Percentiles rank a stretch among this genome's conserved stretches.
Evolutionary conservation across 2,329 filamentous ascomycete species (phyloP).

Genomic region (Sordariomycetes sp.): DNA sequence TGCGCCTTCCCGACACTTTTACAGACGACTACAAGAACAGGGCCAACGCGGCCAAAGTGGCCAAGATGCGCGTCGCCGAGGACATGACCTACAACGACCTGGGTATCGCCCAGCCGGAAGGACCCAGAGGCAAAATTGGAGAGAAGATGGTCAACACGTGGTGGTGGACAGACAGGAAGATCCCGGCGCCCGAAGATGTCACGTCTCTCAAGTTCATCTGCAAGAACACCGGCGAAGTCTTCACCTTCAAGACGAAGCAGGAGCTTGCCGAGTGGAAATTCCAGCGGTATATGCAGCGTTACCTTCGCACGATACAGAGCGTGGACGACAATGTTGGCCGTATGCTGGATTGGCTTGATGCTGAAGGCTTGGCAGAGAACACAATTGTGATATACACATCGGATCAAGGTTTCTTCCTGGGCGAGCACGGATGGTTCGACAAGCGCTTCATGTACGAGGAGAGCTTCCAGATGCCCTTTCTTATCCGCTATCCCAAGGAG

Average conservation of each 20-base stretch:
- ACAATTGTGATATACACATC: conserved; percentile 45
- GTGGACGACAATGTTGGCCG: conserved; percentile 44
- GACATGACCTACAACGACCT: conserved; percentile 42
- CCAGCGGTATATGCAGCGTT: conserved; percentile 47
- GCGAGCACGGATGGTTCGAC: conserved; percentile 49
- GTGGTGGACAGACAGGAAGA: conserved; percentile 22
- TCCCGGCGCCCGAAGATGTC: conserved; percentile 15
- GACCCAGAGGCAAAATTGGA: conserved; percentile 28
- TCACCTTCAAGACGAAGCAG: conserved; percentile 28
- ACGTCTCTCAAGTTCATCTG: no score
- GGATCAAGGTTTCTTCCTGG: conserved; percentile 47
- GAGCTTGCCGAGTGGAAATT: conserved; percentile 45
- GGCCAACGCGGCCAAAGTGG: conserved; percentile 35
- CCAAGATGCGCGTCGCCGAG: conserved; percentile 41
- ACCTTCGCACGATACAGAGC: conserved; percentile 40
- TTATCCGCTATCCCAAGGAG: conserved; percentile 33
- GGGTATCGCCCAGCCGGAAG: conserved; percentile 41
- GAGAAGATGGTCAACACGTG: conserved; percentile 12
- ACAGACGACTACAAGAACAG: conserved; percentile 45
- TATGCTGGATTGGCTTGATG: conserved; percentile 35
- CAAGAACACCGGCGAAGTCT: conserved; percentile 34
- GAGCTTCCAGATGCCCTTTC: conserved; percentile 46
- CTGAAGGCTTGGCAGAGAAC: conserved; percentile 28
- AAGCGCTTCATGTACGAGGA: conserved; percentile 52
- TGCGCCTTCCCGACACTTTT: conserved; percentile 40